Evolutionary conservation across 805 yeast species (phyloP).

Genomic region (Saturnispora quitensis): DNA sequence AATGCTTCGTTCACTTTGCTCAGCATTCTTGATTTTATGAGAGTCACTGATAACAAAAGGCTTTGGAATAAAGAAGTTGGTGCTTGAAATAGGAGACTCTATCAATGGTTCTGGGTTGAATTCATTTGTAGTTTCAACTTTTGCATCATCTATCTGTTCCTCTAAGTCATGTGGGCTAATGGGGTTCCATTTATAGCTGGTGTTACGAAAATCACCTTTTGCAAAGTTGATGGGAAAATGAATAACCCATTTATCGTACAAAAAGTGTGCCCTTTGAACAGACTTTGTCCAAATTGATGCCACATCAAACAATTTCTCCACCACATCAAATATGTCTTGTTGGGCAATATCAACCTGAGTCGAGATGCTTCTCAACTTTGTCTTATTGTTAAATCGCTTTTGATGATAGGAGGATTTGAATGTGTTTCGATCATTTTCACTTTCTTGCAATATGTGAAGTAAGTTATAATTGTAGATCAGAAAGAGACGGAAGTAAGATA

Average conservation of each 20-base stretch:
- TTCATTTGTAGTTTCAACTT: not conserved
- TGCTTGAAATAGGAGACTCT: not conserved
- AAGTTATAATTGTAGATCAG: conserved; percentile 19
- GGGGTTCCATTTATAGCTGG: not conserved
- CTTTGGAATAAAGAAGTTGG: conserved; percentile 9
- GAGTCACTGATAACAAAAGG: conserved; percentile 10
- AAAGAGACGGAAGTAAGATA: conserved; percentile 15
- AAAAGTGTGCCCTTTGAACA: conserved; percentile 30
- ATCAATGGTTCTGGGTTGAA: too few species aligned
- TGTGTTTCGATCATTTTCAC: conserved; percentile 16
- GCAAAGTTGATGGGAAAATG: conserved; percentile 24
- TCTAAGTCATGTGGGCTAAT: not conserved
- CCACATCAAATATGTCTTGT: conserved; percentile 21
- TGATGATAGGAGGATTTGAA: conserved; percentile 17
- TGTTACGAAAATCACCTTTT: conserved; percentile 1
- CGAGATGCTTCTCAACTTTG: conserved; percentile 13
- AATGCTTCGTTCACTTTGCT: not conserved
- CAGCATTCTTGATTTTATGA: not conserved
- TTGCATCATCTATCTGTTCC: not conserved
- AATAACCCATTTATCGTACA: conserved; percentile 30
- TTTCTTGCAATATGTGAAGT: conserved; percentile 19
- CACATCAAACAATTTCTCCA: conserved; percentile 13
- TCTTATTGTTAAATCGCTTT: conserved; percentile 14
- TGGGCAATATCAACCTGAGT: conserved; percentile 16
- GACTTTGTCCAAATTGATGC: conserved; percentile 26